Evolutionary conservation across 1,284 basidiomycete species (phyloP), one percentile per base, ranked within the genome.

Genomic region (Sporisorium sorghi): DNA sequence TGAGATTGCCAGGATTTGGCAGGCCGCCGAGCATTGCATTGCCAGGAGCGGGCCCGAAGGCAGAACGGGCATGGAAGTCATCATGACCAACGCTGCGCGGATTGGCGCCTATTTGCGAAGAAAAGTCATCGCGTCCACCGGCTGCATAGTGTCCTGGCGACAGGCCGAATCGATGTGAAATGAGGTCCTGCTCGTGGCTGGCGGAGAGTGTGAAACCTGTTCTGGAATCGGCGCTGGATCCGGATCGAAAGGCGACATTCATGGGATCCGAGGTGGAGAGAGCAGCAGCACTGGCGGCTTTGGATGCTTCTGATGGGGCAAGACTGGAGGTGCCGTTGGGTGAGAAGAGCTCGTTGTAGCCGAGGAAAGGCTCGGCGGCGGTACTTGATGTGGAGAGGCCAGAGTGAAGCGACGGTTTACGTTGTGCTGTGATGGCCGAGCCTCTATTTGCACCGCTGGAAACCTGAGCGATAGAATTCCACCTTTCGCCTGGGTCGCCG

Each of bases 291-390:
- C 58, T 67, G 49, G 50, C 55, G 42, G 54, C 52, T 28, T 63
- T 74, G 10, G 67, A 53, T 3, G 56, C 48, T 30, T 74, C 72
- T 1, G 72, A 70, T 1, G 57, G 6, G 7, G 71, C 19, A n/a
- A 65, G 56, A 21, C 42, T 66, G 33, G 73, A 39, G 5, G 30
- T 40, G 23, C 63, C 60, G 17, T 67, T 75, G 10, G 64, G 63
- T 4, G 68, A 71, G 32, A 74, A 77, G 46, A 79, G 69, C 50
- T 78, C 77, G 33, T 79, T 79, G 65, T 77, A 79, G 37, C 77
- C 77, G 23, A 79, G 66, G 49, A 79, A 79, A 23, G 76, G 74
- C 40, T 79, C 77, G 21, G 59, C 64, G 14, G 65, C 51, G 6
- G 56, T 24, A 15, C 24, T 57, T 24, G 57, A 42, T 26, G 63